phyloP scores from a whole-genome alignment of 495 filamentous ascomycete species.

The Emericellopsis terricola region DNA sequence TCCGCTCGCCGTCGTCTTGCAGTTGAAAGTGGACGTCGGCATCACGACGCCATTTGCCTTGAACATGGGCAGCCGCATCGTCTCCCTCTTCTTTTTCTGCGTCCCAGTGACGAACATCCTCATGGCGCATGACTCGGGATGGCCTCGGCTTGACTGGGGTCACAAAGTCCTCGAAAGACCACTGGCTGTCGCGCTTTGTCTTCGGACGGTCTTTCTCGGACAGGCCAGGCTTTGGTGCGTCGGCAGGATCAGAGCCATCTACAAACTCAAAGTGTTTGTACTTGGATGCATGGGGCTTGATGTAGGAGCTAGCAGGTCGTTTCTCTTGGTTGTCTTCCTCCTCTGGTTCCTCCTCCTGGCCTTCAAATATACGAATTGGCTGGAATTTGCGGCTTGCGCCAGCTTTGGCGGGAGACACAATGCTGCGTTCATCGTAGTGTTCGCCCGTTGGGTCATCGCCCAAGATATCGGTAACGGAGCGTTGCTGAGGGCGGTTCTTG shows the following conservation, averaged over 20 bases:
- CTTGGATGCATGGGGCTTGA: slow-evolving; percentile 46
- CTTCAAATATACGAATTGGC: slow-evolving; percentile 51
- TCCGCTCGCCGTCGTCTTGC: slow-evolving; percentile 25
- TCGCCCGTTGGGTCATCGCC: slow-evolving; percentile 20
- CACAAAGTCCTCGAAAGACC: slow-evolving; percentile 73
- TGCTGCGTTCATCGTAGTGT: slow-evolving; percentile 17
- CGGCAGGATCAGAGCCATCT: slow-evolving; percentile 33
- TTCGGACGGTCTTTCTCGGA: slow-evolving; percentile 20
- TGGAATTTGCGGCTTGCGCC: slow-evolving; percentile 55
- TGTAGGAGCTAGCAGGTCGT: slow-evolving; percentile 27
- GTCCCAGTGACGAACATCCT: slow-evolving; percentile 50
- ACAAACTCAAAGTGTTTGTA: slow-evolving; percentile 80
- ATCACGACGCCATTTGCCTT: slow-evolving; percentile 56
- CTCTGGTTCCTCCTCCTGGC: slow-evolving; percentile 26
- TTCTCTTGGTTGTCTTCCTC: slow-evolving; percentile 18
- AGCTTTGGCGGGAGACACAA: slow-evolving; percentile 31
- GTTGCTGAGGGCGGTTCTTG: slow-evolving; percentile 21
- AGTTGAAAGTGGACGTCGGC: slow-evolving; percentile 67
- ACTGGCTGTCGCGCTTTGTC: slow-evolving; percentile 49
- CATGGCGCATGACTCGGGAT: slow-evolving; percentile 23
- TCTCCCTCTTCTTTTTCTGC: slow-evolving; percentile 39
- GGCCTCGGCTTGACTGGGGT: slow-evolving; percentile 54
- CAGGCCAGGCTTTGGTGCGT: slow-evolving; percentile 11
- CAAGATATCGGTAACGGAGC: slow-evolving; percentile 33
- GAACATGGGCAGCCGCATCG: slow-evolving; percentile 35